Evolutionary conservation across 2,329 filamentous ascomycete genomes (phyloP), one percentile per base, ranked within the genome.

Genomic region (Periconia sp.): DNA sequence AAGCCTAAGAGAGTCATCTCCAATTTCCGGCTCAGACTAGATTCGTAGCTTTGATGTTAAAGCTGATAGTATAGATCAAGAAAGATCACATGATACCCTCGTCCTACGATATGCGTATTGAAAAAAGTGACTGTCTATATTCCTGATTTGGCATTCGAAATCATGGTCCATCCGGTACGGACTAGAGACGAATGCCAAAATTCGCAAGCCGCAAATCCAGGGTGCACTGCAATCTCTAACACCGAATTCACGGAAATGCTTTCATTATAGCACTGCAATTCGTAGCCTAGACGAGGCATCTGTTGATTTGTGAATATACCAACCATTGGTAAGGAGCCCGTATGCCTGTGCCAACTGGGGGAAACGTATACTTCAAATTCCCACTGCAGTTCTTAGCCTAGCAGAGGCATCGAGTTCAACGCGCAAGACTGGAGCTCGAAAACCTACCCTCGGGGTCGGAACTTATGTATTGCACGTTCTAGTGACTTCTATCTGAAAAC

Each of bases 221-320:
- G n/a, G 26, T 33, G 30, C 30, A 33, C 11, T 32, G 29, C 29
- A 32, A 32, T 32, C 29, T 32, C 17, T 32, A 17, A 17, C 29
- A 12, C 29, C 3, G n/a, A 16, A 8, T 7, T 12, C n/a, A 17
- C 6, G 30, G 13, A 5, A 7, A 19, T 15, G 4, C n/a, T 33
- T 33, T 6, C 13, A 16, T 10, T 19, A 10, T 15, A 16, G 16
- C 29, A 32, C 29, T 32, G 29, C 4, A 32, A 32, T 32, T 16
- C 17, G 11, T 32, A 16, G 29, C 4, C 5, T 16, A 4, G 29
- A 16, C 5, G 29, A 32, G 15, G 29, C 11, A 16, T 32, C 17
- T 17, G 29, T 17, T 32, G 16, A 10, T 17, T 17, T 4, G 15
- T 32, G 15, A 7, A n/a, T n/a, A 15, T 7, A 29, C 16, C 12